Evolutionary conservation across 2,329 filamentous ascomycete genomes (phyloP), one percentile per base, ranked within the genome.

Genomic region (Monilinia aucupariae): DNA sequence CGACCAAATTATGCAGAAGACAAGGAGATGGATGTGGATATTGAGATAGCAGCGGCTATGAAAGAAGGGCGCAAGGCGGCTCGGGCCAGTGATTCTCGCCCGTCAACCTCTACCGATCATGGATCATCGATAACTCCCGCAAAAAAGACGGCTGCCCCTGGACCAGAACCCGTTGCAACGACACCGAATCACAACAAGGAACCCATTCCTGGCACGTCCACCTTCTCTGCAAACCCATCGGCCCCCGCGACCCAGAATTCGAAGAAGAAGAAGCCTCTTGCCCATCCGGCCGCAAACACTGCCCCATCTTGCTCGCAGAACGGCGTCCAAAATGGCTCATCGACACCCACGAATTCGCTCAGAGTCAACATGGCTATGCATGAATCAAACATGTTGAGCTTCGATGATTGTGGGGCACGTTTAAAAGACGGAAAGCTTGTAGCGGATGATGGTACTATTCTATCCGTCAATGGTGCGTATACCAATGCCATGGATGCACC

Each of bases 1-100:
- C 89, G 94, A 69, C 87, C 89, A 68, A 99, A 99, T 77, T 99
- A 99, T 76, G 93, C 94, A 58, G 94, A 99, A 78, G 90, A 93
- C 76, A 90, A 85, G 77, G 93, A 97, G 76, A 81, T 92, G 69
- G 93, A 97, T 72, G 86, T 90, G 76, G 94, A 97, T 74, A 91
- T 92, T 75, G 93, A 97, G 72, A 83, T 82, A 74, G 78, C 81
- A 72, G 75, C 78, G 60, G 77, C 82, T 69, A 80, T 81, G 72
- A 81, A 84, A 69, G 81, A 85, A 20, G 71, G 78, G 60, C 85
- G 85, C 74, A 88, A 87, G 73, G 79, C 80, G 70, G 78, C 79
- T 70, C 65, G 75, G 75, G 66, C 72, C 71, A 70, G 70, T 45
- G 54, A 64, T 15, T 48, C 30, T 34, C 47, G 55, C 48, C 41